A percentile compares a stretch with the other conserved stretches of the same genome.
phyloP scores from a whole-genome alignment of 129 eudicot species.

The Escallonia rubra region DNA sequence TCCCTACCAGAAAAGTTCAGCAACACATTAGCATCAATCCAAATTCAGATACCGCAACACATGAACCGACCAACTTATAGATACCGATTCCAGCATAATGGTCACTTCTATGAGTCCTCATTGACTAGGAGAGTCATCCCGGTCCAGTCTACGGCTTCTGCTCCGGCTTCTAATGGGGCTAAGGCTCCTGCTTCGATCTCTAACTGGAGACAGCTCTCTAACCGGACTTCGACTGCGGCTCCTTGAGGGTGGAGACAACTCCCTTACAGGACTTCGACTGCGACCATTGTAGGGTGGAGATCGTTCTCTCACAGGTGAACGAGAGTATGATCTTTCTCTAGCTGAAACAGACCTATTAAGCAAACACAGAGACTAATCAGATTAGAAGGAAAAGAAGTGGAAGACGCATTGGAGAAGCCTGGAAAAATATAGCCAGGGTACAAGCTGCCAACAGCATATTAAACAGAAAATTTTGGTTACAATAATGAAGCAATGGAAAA shows the following conservation, averaged over 20 bases:
- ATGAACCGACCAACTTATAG: no score
- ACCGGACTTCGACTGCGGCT: background rate
- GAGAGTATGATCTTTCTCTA: constrained; percentile 57
- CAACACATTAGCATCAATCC: no score
- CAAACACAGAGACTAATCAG: no score
- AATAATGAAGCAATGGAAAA: background rate
- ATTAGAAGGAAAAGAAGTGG: no score
- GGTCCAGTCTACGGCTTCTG: constrained; percentile 29
- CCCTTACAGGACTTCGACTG: background rate
- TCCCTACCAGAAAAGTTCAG: no score
- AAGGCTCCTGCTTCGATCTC: constrained; percentile 24
- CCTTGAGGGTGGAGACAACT: background rate
- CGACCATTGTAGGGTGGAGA: background rate
- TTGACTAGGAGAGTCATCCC: no score
- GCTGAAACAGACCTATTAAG: constrained; percentile 56
- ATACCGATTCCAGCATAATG: no score
- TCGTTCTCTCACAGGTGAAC: constrained; percentile 24
- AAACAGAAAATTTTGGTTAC: background rate
- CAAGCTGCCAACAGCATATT: background rate
- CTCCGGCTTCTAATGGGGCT: constrained; percentile 46
- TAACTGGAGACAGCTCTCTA: constrained; percentile 22
- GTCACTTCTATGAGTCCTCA: no score
- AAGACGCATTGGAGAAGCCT: no score
- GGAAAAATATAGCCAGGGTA: no score
- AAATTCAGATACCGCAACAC: no score